Evolutionary conservation across 768 basidiomycete genomes (phyloP), one percentile per base, ranked within the genome.

Genomic region (Serendipita sp.): DNA sequence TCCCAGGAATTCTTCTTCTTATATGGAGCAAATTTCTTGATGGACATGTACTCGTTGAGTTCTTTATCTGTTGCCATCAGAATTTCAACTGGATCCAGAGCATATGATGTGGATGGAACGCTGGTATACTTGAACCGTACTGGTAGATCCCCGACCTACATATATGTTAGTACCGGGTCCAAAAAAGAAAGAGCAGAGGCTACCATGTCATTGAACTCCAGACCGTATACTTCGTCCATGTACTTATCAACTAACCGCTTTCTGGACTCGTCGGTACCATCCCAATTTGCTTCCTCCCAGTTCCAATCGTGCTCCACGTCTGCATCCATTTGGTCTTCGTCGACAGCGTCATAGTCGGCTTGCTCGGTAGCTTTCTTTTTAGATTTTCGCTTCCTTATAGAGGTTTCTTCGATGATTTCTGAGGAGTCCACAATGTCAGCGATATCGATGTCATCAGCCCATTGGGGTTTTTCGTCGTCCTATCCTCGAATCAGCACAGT

Each of bases 141-240:
- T 1, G 92, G 86, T 70, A 93, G 76, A 71, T 85, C 90, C 4
- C 85, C 93, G 62, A 95, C 85, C 94, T 94, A 70, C 27, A 62
- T 18, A 31, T 63, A 48, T 64, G 37, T 48, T 8, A 63, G 53
- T 13, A 63, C 13, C 46, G 62, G 37, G 63, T 36, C 64, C 34
- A 62, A 46, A 29, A 36, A 50, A 44, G 34, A 58, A 58, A 44
- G 44, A 3, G 45, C 3, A 48, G 27, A 34, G 33, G 77, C 85
- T 69, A 93, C 94, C 77, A 97, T 82, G 69, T 95, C 94, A 73
- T 97, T 97, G 76, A 97, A 95, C 66, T 97, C 95, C 16, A 98
- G 78, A 40, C 79, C 85, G 71, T 93, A 87, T 45, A 98, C 77
- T 72, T 92, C 89, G 66, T 92, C 87, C 87, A 97, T 88, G 69